These are phyloP conservation scores for Talaromyces amestolkiae DNA, from an alignment of 2,329 filamentous ascomycete genomes.

Conservation along the genomic window DNA sequence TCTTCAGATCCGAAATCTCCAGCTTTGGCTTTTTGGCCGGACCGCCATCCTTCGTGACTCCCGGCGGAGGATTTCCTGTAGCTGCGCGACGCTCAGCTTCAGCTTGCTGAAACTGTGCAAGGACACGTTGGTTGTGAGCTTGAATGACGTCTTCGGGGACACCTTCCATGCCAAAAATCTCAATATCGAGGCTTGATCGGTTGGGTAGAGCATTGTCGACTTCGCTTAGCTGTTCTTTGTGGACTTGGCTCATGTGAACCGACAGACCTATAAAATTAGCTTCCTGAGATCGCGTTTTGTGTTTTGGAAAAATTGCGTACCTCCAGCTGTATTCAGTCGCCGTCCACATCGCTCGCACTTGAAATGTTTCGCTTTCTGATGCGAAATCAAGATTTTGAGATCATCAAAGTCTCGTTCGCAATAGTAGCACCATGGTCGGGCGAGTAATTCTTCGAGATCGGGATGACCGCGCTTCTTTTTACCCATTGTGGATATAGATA, in stretches of 20 bases:
- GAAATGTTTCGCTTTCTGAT: slow-evolving; percentile 99
- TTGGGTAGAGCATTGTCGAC: slow-evolving; percentile 93
- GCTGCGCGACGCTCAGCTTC: slow-evolving; percentile 77
- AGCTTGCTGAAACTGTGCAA: slow-evolving; percentile 78
- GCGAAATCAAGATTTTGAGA: slow-evolving; percentile 89
- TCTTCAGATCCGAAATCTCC: slow-evolving; percentile 75
- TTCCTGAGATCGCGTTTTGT: neutral
- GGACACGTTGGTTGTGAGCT: slow-evolving; percentile 81
- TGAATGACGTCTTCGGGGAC: slow-evolving; percentile 82
- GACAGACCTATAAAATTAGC: slow-evolving; percentile 65
- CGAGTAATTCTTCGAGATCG: slow-evolving; percentile 82
- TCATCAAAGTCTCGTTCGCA: slow-evolving; percentile 99
- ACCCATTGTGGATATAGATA: slow-evolving; percentile 11
- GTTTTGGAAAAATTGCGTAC: slow-evolving; percentile 49
- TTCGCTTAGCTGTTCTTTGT: slow-evolving; percentile 83
- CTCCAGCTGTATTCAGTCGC: slow-evolving; percentile 89
- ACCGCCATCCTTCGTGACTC: slow-evolving; percentile 33
- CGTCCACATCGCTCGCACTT: slow-evolving; percentile 91
- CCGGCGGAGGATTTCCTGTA: slow-evolving; percentile 79
- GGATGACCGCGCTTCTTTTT: slow-evolving; percentile 89
- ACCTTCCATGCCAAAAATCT: slow-evolving; percentile 98
- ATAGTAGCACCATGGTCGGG: slow-evolving; percentile 96
- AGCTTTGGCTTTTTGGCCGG: slow-evolving; percentile 64
- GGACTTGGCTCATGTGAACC: slow-evolving; percentile 97
- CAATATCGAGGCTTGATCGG: slow-evolving; percentile 79